phyloP scores from a whole-genome alignment of 495 filamentous ascomycete species.

The Staphylotrichum tortipilum region DNA sequence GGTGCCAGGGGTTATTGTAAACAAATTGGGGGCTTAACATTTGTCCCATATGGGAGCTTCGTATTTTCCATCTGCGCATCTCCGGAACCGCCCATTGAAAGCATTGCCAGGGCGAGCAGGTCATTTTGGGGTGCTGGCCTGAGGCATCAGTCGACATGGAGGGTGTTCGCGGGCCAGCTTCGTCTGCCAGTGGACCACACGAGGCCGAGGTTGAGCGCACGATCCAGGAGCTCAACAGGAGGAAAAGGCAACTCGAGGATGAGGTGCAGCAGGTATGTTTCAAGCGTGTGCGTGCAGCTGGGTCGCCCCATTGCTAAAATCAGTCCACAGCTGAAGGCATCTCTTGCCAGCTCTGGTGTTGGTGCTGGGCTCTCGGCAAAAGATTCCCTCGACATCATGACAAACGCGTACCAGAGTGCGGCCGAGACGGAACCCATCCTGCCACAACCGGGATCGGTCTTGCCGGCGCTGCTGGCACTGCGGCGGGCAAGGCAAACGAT shows the following conservation, averaged over 20 bases:
- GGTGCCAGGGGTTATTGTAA: no score
- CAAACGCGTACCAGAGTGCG: constrained; percentile 54
- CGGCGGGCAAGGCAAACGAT: constrained; percentile 56
- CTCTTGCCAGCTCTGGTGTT: constrained; percentile 2
- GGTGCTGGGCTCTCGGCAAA: constrained; percentile 10
- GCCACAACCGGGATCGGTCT: constrained; percentile 54
- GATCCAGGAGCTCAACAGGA: constrained; percentile 52
- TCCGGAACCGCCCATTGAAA: no score
- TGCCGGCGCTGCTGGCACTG: constrained; percentile 64
- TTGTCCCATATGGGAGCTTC: no score
- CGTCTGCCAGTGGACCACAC: constrained; percentile 18
- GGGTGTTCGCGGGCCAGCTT: not conserved
- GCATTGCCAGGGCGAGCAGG: no score
- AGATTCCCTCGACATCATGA: constrained; percentile 46
- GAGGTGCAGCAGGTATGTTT: constrained; percentile 39
- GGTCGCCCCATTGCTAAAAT: not conserved
- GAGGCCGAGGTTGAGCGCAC: constrained; percentile 54
- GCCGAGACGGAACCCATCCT: constrained; percentile 53
- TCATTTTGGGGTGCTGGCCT: no score
- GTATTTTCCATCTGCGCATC: no score
- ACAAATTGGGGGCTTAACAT: no score
- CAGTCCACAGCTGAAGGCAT: constrained; percentile 12
- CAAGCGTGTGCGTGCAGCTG: not conserved
- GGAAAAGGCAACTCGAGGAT: constrained; percentile 57
- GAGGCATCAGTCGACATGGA: no score